A percentile compares a stretch with the other conserved stretches of the same genome.
These are phyloP conservation scores for Aspergillus bridgeri DNA, from an alignment of 495 filamentous ascomycete genomes.

Conservation along the genomic window DNA sequence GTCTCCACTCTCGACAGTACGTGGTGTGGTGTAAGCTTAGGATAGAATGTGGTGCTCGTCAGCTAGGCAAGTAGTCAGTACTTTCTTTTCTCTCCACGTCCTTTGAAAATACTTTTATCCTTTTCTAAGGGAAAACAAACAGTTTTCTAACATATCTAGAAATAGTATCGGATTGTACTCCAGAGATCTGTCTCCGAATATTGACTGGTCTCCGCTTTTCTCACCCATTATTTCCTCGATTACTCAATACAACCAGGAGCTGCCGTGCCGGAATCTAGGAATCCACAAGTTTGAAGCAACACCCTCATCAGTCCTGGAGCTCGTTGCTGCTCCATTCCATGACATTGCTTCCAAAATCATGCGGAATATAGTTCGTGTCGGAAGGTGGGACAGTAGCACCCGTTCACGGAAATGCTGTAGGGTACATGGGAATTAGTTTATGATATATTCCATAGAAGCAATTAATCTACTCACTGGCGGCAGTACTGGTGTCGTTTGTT, in stretches of 20 bases:
- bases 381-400: not conserved
- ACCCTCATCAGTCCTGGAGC: not conserved
- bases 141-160: constrained; percentile 1
- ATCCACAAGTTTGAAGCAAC: not conserved
- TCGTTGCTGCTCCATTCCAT: constrained; percentile 1
- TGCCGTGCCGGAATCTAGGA: not conserved
- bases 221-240: constrained; percentile 1
- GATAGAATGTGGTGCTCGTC: too few relatives aligned
- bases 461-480: constrained; percentile 2
- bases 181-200: constrained; percentile 4
- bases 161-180: constrained; percentile 5
- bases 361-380: constrained; percentile 2
- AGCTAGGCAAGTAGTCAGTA: too few relatives aligned
- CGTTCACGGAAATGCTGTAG: constrained; percentile 1
- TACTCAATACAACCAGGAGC: constrained; percentile 2
- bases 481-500: constrained; percentile 1
- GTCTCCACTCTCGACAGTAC: too few relatives aligned
- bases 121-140: not conserved
- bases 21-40: too few relatives aligned
- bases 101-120: too few relatives aligned
- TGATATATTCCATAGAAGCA: constrained; percentile 3
- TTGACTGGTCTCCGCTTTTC: constrained; percentile 1
- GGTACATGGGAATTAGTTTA: constrained; percentile 1
- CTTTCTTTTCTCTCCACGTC: too few relatives aligned
- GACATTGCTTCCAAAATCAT: constrained; percentile 2